Conservation (phyloP, 192 early-diverging fungal species). For the Podila horticola region DNA sequence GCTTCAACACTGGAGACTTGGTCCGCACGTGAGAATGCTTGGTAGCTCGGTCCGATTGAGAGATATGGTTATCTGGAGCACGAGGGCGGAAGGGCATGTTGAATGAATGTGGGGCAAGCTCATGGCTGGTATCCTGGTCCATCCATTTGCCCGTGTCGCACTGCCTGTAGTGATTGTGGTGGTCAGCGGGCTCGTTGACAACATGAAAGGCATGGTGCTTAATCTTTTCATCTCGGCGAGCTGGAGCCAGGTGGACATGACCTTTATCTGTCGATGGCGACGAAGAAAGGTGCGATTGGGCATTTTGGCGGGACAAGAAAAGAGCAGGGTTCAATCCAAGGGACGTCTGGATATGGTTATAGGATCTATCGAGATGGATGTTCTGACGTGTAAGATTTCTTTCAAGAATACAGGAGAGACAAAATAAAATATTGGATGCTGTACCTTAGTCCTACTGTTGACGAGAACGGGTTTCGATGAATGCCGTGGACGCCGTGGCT, state of each 20-base stretch:
- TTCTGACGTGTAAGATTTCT: no score
- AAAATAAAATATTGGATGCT: no score
- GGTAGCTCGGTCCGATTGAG: no score
- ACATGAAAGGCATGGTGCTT: neutral
- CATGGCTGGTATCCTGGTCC: neutral
- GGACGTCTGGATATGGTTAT: neutral
- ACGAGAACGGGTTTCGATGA: no score
- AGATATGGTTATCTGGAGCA: no score
- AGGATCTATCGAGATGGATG: neutral
- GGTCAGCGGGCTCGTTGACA: neutral
- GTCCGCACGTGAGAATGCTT: no score
- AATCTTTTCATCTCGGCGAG: neutral
- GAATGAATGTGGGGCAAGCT: no score
- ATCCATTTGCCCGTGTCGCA: neutral
- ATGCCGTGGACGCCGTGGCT: no score
- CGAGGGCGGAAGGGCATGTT: no score
- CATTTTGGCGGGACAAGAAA: neutral
- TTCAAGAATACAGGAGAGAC: no score
- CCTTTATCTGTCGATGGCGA: neutral
- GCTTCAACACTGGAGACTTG: no score
- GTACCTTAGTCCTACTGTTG: no score
- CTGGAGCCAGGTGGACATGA: constrained; percentile 1
- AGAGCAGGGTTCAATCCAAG: neutral
- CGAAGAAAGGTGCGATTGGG: neutral
- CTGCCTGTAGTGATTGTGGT: constrained; percentile 3